Conservation (phyloP, 805 yeast species). For the Saccharomyces mikatae region DNA sequence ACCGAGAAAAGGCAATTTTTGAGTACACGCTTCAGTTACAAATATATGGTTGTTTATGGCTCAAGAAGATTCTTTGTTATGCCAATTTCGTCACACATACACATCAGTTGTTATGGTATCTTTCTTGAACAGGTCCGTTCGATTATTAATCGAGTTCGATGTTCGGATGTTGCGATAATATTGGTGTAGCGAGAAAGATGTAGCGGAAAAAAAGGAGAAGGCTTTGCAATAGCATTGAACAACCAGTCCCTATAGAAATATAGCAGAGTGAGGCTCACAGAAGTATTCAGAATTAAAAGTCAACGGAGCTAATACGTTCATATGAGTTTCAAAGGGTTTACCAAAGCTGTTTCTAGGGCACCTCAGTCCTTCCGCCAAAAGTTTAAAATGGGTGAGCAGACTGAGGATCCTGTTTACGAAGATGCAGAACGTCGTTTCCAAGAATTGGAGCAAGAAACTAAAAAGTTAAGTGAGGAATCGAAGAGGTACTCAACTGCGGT, state of each 20-base stretch:
- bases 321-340: slow-evolving; percentile 86
- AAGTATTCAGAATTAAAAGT: not conserved
- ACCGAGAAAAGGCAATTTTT: not conserved
- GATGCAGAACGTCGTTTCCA: slow-evolving; percentile 96
- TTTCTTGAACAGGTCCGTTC: not conserved
- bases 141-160: not conserved
- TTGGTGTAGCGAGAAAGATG: not conserved
- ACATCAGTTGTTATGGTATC: not conserved
- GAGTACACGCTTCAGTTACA: not conserved
- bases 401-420: slow-evolving; percentile 80
- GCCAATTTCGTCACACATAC: not conserved
- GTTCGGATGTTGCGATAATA: not conserved
- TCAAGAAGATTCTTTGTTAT: not conserved
- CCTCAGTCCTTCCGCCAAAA: slow-evolving; percentile 89
- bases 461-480: slow-evolving; percentile 81
- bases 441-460: slow-evolving; percentile 83
- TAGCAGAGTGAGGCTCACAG: not conserved
- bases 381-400: slow-evolving; percentile 73
- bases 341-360: slow-evolving; percentile 73
- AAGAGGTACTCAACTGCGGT: slow-evolving; percentile 86
- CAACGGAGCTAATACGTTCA: not conserved
- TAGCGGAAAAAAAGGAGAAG: not conserved
- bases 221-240: not conserved
- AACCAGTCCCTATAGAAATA: not conserved
- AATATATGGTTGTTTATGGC: not conserved